A percentile compares a stretch with the other conserved stretches of the same genome.
Conservation (phyloP, 345 rosid species). For the Rhizophora mangle region DNA sequence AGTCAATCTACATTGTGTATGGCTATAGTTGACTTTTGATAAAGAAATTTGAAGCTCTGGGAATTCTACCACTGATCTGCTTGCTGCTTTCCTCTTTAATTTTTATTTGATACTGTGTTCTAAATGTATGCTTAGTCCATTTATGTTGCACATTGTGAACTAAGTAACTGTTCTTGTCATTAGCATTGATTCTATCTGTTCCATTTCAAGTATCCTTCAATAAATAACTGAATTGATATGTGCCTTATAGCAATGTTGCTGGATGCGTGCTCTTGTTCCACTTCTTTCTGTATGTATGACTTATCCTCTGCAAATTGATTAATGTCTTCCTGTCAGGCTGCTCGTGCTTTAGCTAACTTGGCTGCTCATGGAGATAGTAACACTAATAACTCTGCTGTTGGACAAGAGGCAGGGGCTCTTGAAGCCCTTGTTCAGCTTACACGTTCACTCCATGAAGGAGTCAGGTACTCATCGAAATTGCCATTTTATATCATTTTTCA, state of each 20-base stretch:
- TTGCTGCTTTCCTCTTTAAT: neutral
- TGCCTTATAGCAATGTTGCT: neutral
- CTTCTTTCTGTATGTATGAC: neutral
- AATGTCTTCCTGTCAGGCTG: constrained; percentile 46
- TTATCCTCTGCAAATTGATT: constrained; percentile 3
- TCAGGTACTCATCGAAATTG: constrained; percentile 44
- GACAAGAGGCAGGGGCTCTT: constrained; percentile 89
- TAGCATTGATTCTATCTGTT: neutral
- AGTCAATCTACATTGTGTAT: neutral
- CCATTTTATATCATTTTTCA: neutral
- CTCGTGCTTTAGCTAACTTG: constrained; percentile 90
- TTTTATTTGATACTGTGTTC: neutral
- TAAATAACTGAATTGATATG: neutral
- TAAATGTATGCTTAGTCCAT: neutral
- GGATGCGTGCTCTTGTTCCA: neutral
- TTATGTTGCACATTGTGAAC: neutral
- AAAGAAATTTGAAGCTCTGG: neutral
- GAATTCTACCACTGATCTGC: neutral
- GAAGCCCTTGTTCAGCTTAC: constrained; percentile 91
- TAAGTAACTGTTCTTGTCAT: neutral
- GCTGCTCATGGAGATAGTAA: constrained; percentile 99
- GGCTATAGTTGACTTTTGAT: neutral
- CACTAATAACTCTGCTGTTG: constrained; percentile 87
- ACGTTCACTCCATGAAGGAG: constrained; percentile 83
- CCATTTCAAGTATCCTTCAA: neutral